Evolutionary conservation across 2,329 filamentous ascomycete genomes (phyloP), one percentile per base, ranked within the genome.

Genomic region (Aspergillus spinulosporus): DNA sequence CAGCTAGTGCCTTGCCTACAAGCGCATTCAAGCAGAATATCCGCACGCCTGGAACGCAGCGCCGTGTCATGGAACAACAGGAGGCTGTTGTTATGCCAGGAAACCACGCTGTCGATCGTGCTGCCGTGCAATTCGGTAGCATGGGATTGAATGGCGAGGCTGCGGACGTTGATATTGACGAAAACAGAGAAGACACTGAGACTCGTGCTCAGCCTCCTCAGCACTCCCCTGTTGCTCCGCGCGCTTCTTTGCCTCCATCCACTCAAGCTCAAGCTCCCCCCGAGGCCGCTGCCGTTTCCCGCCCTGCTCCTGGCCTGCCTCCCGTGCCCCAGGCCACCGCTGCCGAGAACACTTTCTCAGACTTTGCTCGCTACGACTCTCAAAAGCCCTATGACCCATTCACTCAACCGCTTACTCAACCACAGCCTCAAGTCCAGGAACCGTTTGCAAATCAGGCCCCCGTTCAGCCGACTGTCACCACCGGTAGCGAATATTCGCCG

Each of bases 41-140:
- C 58, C 89, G 93, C 59, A 87, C 86, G 53, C 84, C 90, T 15
- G 92, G 88, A 76, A 91, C 89, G 74, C 89, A 95, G 73, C 87
- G 93, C 64, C 89, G 91, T 67, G 83, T 97, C 52, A 82, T 96
- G 68, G 92, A 97, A 67, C 94, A 99, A 72, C 92, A 96, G 74
- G 94, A 99, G 78, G 91, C 94, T 57, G 94, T 99, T 40, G 92
- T 96, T 62, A 97, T 99, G 93, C 94, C 94, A 45, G 92, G 90
- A 58, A 96, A 97, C 78, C 92, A 94, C 64, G 92, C 94, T 51
- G 89, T 99, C 29, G 93, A 97, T 72, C 88, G 92, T 66, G 86
- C 93, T 63, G 89, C 92, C 49, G 92, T 99, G 48, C 93, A 97
- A 72, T 99, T 99, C 72, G 94, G 94, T 61, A 95, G 92, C 73